Evolutionary conservation across 2,329 filamentous ascomycete species (phyloP).

Genomic region (Calonectria ilicicola): DNA sequence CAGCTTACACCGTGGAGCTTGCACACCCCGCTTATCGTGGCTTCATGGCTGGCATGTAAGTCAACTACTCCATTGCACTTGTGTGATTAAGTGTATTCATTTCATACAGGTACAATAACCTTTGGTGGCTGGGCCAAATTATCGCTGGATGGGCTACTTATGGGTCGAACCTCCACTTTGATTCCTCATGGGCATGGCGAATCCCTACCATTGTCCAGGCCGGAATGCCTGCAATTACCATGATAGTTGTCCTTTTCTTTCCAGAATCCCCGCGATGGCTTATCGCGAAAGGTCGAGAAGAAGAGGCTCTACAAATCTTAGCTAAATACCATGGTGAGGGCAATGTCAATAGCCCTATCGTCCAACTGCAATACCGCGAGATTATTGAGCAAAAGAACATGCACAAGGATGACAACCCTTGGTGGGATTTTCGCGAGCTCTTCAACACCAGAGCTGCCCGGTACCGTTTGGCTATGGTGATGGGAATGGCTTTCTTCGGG

Average conservation of each 20-base stretch:
- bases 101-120: conserved; percentile 4
- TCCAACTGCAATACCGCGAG: conserved; percentile 50
- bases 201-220: conserved; percentile 57
- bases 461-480: conserved; percentile 55
- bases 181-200: conserved; percentile 54
- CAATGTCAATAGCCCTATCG: conserved; percentile 56
- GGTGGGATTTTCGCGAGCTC: conserved; percentile 60
- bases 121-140: conserved; percentile 12
- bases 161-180: conserved; percentile 5
- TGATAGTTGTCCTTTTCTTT: conserved; percentile 48
- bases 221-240: conserved; percentile 53
- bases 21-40: conserved; percentile 45
- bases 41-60: conserved; percentile 7
- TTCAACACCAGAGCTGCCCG: conserved; percentile 52
- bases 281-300: conserved; percentile 52
- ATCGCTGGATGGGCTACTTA: conserved; percentile 12
- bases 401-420: conserved; percentile 27
- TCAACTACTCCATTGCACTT: neutral
- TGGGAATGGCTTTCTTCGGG: conserved; percentile 54
- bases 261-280: conserved; percentile 58
- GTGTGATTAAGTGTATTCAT: neutral
- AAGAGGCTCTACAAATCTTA: conserved; percentile 49
- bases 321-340: conserved; percentile 58
- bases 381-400: conserved; percentile 53
- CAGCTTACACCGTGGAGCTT: conserved; percentile 61